A percentile compares a stretch with the other conserved stretches of the same genome.
Evolutionary conservation across 805 yeast genomes (phyloP).

Genomic region (Yamadazyma kitorensis): DNA sequence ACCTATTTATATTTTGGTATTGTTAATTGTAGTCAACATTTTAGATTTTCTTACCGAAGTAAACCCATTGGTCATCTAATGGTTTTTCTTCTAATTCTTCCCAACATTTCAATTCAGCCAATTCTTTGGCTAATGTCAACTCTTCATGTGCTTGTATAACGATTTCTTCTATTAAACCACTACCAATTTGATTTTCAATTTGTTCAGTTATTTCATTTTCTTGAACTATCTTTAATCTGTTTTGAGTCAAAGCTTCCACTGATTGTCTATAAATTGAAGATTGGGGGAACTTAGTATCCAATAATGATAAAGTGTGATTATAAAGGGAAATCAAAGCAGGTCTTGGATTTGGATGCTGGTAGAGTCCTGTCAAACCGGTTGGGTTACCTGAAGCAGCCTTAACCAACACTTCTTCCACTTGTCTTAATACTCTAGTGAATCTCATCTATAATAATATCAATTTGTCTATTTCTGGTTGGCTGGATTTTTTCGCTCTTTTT

Average conservation of each 20-base stretch:
- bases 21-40: neutral
- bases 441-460: conserved; percentile 26
- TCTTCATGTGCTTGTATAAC: conserved; percentile 82
- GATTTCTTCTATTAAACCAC: conserved; percentile 82
- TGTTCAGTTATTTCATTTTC: conserved; percentile 55
- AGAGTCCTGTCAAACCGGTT: conserved; percentile 77
- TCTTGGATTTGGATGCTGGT: conserved; percentile 80
- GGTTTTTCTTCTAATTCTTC: conserved; percentile 79
- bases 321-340: conserved; percentile 73
- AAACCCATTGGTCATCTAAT: conserved; percentile 78
- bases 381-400: conserved; percentile 64
- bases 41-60: conserved; percentile 64
- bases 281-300: conserved; percentile 62
- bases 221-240: conserved; percentile 67
- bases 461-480: conserved; percentile 13
- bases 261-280: conserved; percentile 75
- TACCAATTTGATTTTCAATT: conserved; percentile 73
- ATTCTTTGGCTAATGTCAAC: conserved; percentile 59
- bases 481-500: conserved; percentile 2
- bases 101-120: conserved; percentile 73
- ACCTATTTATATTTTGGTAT: too few species aligned
- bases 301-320: conserved; percentile 59
- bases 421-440: conserved; percentile 39
- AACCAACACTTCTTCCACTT: conserved; percentile 52
- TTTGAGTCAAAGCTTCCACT: conserved; percentile 65